Base-by-base conservation (phyloP, 2,329 filamentous ascomycete genomes). In the Penicillium sp. region DNA sequence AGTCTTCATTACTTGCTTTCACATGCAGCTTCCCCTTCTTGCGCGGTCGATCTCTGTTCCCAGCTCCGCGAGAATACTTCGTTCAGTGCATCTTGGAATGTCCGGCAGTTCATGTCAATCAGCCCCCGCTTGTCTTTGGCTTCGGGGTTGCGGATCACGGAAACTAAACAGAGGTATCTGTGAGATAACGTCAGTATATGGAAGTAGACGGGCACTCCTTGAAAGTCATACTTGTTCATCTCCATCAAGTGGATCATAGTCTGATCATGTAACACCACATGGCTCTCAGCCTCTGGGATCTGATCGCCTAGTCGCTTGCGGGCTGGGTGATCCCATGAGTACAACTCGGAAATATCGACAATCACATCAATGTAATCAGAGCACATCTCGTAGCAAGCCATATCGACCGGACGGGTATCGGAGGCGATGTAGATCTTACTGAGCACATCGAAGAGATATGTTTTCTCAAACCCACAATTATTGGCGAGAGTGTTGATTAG, bases 401-500 rank as follows among this genome's bases (percentile, higher is more conserved):
- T 93, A 65, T 97, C 92, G 28, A 92, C 89, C 0, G 92, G 92
- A 33, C 88, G 87, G 27, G 87, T 93, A 69, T 99, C 93, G 4
- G 92, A 96, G 0, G 93, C 93, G 60, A 99, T 95, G 74, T 99
- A 99, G 55, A 99, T 95, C 75, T 99, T 99, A 73, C 89, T 95
- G 60, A 95, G 81, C 8, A 97, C 91, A 66, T 99, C 95, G 67
- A 99, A 99, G 6, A 99, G 82, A 69, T 99, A 99, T 3, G 91
- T 92, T 73, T 99, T 99, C 68, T 97, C 91, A 67, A 99, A 96
- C 40, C 89, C 87, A 66, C 91, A 97, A 12, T 89, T 93, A 53
- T 88, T 89, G 73, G 89, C 95, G 35, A 99, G 81, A 58, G 92
- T 93, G 64, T 95, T 96, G 63, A 99, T 86, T 71, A 99, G 82